Evolutionary conservation across 768 basidiomycete species (phyloP).

Genomic region (Calocybe gangraenosa): DNA sequence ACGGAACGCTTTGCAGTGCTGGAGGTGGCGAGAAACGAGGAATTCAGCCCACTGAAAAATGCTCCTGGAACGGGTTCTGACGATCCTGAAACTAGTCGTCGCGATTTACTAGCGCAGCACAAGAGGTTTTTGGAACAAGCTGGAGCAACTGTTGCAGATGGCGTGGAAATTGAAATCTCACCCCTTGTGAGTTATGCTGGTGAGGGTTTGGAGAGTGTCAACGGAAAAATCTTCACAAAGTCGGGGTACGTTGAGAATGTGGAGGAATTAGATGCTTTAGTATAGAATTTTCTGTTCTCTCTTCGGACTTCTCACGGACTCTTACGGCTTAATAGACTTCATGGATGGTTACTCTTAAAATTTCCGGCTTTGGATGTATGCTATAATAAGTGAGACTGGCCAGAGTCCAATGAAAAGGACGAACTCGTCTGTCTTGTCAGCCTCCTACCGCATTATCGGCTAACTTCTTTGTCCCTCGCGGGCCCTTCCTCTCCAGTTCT

Average conservation of each 20-base stretch:
- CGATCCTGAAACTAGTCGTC: slow-evolving; percentile 85
- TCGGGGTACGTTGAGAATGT: slow-evolving; percentile 64
- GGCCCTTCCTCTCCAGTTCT: slow-evolving; percentile 72
- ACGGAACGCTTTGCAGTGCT: slow-evolving; percentile 80
- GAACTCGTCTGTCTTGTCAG: slow-evolving; percentile 20
- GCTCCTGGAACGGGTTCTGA: slow-evolving; percentile 90
- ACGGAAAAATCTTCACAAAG: slow-evolving; percentile 74
- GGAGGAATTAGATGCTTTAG: slow-evolving; percentile 70
- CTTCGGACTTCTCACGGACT: slow-evolving; percentile 10
- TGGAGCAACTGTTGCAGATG: slow-evolving; percentile 69
- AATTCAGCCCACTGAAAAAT: slow-evolving; percentile 98
- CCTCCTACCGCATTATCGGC: slow-evolving; percentile 42
- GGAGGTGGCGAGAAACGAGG: slow-evolving; percentile 83
- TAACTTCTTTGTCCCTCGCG: slow-evolving; percentile 36
- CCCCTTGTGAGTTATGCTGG: slow-evolving; percentile 89
- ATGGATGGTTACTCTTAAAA: slow-evolving; percentile 14
- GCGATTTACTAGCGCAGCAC: slow-evolving; percentile 87
- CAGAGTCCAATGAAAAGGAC: background rate
- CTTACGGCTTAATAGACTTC: slow-evolving; percentile 12
- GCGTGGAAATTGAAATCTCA: slow-evolving; percentile 86
- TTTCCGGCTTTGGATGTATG: slow-evolving; percentile 1
- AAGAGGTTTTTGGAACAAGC: slow-evolving; percentile 74
- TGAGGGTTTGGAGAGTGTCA: slow-evolving; percentile 78
- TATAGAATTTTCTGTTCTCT: slow-evolving; percentile 4
- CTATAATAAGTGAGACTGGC: background rate